A percentile compares a stretch with the other conserved stretches of the same genome.
These are phyloP conservation scores for Hevea brasiliensis DNA, from an alignment of 345 rosid species.

Conservation along the genomic window DNA sequence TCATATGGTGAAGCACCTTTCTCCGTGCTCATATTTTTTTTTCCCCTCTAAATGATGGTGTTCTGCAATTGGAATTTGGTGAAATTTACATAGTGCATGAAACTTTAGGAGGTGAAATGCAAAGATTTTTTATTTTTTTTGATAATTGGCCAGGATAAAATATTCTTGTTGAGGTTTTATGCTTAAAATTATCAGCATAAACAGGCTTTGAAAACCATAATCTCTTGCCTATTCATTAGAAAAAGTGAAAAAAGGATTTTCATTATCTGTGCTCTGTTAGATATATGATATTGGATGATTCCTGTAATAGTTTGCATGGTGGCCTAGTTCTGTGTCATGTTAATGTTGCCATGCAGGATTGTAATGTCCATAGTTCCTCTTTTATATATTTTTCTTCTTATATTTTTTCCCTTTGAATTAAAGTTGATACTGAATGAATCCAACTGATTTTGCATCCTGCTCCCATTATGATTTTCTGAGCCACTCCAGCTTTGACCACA, in stretches of 20 bases:
- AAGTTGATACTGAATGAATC: background rate
- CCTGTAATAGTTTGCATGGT: background rate
- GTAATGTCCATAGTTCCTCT: background rate
- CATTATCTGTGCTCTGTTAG: background rate
- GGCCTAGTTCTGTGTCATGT: constrained; percentile 1
- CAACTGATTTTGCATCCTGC: constrained; percentile 2
- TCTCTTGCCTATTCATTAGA: background rate
- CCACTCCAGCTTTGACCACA: constrained; percentile 25
- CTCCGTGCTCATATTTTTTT: background rate
- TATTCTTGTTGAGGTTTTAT: background rate
- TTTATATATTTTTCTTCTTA: background rate
- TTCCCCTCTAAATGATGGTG: background rate
- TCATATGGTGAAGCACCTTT: background rate
- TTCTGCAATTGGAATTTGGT: background rate
- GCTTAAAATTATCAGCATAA: background rate
- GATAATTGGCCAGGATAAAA: background rate
- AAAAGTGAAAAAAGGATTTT: background rate
- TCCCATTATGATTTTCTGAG: constrained; percentile 16
- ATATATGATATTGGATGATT: background rate
- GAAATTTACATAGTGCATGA: background rate
- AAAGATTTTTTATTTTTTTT: background rate
- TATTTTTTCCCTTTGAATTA: background rate
- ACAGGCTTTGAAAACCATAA: background rate
- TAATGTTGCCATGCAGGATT: background rate
- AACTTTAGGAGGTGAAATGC: background rate